Base-by-base conservation (phyloP, 192 early-diverging fungal species). In the Powellomyces hirtus region DNA sequence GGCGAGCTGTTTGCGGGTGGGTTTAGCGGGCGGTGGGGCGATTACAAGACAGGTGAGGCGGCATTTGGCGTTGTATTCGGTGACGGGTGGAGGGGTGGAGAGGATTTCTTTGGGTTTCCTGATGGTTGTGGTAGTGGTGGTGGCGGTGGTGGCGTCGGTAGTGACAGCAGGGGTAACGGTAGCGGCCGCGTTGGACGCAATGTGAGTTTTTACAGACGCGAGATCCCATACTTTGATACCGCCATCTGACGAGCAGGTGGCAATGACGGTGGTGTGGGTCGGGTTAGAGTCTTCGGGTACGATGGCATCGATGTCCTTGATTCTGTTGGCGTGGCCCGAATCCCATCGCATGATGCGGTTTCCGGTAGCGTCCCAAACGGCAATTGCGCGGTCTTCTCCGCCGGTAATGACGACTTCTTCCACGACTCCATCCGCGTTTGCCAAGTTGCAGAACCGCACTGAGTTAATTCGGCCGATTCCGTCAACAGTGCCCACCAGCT, bases 171-270 rank as follows among this genome's bases (percentile, higher is more conserved):
- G n/a, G 24, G 29, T 26, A 35, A 60, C 29, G 2, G 46, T 24
- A 6, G 46, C 3, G 2, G 46, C 46, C 2, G 46, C 46, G n/a
- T 24, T 18, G n/a, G n/a, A 18, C 38, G 56, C 56, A 4, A 67
- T 1, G 26, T 69, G 67, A 0, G 16, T 38, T 18, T 33, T 38
- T 1, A 77, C 73, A 24, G 30, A 34, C 10, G 57, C 56, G 24
- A 84, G 51, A 55, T 84, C 75, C 83, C 83, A 84, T 6, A 81
- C 73, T 33, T 34, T 64, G 29, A 84, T 64, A 0, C 62, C 72
- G 22, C 83, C 83, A 37, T 81, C 77, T 18, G 79, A 80, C 33
- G 75, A 69, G 60, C 83, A 84, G 6, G 83, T 75, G 11, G 70
- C 75, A 20, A 78, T 30, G 10, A 76, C 42, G 1, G 61, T 55